A percentile compares a stretch with the other conserved stretches of the same genome.
phyloP scores from a whole-genome alignment of 176 grass and related monocot species.

The Cocos nucifera region DNA sequence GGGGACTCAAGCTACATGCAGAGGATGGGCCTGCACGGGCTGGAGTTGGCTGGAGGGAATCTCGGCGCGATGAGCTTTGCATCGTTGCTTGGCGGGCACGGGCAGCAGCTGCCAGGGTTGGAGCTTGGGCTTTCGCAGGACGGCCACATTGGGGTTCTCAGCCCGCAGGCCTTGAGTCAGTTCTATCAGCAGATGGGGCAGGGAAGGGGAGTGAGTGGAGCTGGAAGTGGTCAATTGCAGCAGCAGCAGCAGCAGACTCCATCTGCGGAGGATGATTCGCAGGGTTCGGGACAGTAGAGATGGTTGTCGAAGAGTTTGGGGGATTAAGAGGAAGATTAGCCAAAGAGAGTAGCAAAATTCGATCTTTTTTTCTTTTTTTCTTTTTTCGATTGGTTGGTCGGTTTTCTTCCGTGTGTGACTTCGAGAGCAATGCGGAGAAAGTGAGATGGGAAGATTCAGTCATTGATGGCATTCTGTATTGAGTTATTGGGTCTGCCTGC shows the following conservation, averaged over 20 bases:
- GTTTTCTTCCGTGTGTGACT: conserved; percentile 11
- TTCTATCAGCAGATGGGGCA: conserved; percentile 13
- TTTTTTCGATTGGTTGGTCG: not conserved
- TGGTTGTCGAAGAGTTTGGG: not conserved
- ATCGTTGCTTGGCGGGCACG: conserved; percentile 7
- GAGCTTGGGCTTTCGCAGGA: conserved; percentile 15
- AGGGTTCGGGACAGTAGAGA: conserved; percentile 50
- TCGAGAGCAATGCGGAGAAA: not conserved
- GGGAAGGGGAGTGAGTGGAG: not conserved
- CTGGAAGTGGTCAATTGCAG: conserved; percentile 40
- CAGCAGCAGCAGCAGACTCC: conserved; percentile 46
- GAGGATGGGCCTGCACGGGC: conserved; percentile 4
- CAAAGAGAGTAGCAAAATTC: conserved; percentile 3
- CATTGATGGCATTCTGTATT: no score
- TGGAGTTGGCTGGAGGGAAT: not conserved
- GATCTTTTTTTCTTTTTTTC: conserved; percentile 2
- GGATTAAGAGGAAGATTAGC: conserved; percentile 19
- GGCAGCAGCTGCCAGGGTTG: conserved; percentile 3
- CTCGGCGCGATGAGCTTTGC: conserved; percentile 9
- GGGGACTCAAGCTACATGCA: not conserved
- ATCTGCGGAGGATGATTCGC: conserved; percentile 41
- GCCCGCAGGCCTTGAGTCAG: conserved; percentile 12
- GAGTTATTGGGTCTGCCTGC: not conserved
- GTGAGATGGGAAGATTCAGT: no score
- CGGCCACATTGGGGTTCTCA: conserved; percentile 1